Evolutionary conservation across 2,329 filamentous ascomycete species (phyloP).

Genomic region (Paraconiothyrium brasiliense): DNA sequence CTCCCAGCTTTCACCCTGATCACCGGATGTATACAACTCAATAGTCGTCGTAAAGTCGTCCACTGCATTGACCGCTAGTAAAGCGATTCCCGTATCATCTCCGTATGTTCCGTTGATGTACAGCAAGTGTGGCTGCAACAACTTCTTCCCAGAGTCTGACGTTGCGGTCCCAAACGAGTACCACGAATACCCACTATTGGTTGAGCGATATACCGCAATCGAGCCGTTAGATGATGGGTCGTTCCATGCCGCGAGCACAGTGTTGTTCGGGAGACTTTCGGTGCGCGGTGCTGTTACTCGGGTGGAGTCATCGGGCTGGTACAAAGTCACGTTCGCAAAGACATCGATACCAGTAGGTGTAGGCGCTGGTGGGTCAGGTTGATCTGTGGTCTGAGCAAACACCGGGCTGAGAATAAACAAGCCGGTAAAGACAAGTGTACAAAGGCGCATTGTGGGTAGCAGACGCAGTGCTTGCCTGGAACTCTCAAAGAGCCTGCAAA

Average conservation of each 20-base stretch:
- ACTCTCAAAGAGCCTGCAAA: not conserved
- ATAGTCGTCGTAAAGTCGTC: slow-evolving; percentile 31
- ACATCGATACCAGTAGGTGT: slow-evolving; percentile 27
- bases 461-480: not conserved
- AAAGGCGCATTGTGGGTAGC: slow-evolving; percentile 15
- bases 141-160: slow-evolving; percentile 21
- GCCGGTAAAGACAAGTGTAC: slow-evolving; percentile 11
- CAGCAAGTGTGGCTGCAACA: slow-evolving; percentile 30
- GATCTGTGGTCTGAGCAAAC: slow-evolving; percentile 9
- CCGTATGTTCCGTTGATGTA: slow-evolving; percentile 26
- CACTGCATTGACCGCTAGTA: slow-evolving; percentile 30
- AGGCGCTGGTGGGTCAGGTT: slow-evolving; percentile 20
- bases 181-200: slow-evolving; percentile 34
- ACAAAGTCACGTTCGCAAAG: slow-evolving; percentile 34
- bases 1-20: slow-evolving; percentile 27
- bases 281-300: slow-evolving; percentile 28
- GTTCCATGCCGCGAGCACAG: slow-evolving; percentile 30
- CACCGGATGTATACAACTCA: slow-evolving; percentile 28
- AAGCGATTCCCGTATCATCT: slow-evolving; percentile 21
- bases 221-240: slow-evolving; percentile 21
- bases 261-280: slow-evolving; percentile 30
- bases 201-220: slow-evolving; percentile 26
- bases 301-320: slow-evolving; percentile 25
- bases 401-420: slow-evolving; percentile 8
- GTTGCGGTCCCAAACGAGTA: slow-evolving; percentile 25